phyloP scores from a whole-genome alignment of 1,139 yeast species.

The Geotrichum candidum region DNA sequence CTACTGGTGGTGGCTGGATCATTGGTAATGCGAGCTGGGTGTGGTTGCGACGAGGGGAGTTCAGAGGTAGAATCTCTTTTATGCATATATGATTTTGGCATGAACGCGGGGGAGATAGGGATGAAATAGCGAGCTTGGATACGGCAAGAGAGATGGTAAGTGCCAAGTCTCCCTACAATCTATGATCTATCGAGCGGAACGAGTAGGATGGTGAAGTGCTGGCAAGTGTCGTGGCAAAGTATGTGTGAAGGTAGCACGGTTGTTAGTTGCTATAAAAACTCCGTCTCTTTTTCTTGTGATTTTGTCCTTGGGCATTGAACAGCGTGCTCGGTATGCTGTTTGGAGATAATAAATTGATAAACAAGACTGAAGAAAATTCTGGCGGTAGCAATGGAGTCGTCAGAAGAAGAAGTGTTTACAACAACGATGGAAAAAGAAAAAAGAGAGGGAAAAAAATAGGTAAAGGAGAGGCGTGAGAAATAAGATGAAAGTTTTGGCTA shows the following conservation, averaged over 20 bases:
- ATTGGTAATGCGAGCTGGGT: neutral
- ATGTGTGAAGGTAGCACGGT: neutral
- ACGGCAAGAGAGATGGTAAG: neutral
- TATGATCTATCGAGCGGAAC: neutral
- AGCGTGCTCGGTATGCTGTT: neutral
- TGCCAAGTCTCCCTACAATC: neutral
- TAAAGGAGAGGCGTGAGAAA: neutral
- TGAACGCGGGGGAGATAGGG: neutral
- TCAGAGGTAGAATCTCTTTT: neutral
- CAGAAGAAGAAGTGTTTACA: neutral
- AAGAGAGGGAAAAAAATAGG: neutral
- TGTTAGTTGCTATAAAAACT: neutral
- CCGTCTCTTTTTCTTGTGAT: neutral
- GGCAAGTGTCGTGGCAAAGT: neutral
- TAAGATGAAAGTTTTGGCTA: neutral
- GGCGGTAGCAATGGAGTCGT: too few relatives aligned
- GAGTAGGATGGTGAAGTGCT: neutral
- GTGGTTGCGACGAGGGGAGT: neutral
- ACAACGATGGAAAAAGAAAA: neutral
- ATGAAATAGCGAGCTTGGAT: neutral
- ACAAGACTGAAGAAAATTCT: neutral
- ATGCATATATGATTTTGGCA: neutral
- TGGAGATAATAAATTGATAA: neutral
- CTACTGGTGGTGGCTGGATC: neutral
- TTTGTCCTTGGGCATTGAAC: neutral